Evolutionary conservation across 768 basidiomycete genomes (phyloP), one percentile per base, ranked within the genome.

Genomic region (Psilocybe subaeruginosa): DNA sequence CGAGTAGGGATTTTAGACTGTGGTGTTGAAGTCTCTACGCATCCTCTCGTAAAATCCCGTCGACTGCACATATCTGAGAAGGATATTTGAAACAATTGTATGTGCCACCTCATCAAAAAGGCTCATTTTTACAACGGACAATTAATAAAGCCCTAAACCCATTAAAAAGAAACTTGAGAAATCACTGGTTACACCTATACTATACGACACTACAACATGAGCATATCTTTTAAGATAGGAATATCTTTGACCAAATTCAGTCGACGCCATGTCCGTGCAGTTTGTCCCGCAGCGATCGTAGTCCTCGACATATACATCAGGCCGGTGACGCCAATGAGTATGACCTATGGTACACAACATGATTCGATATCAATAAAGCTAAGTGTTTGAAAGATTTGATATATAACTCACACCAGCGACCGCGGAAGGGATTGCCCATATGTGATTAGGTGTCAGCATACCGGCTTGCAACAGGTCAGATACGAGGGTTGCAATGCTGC

Each of bases 1-100:
- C 80, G 85, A 48, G 85, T 87, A 56, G 85, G 84, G 54, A 78
- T 83, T 58, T 70, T 87, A 37, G 80, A 83, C 57, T 84, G 83
- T 45, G 71, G 71, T 7, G 68, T 70, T 27, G 64, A 68, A 50
- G 23, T 52, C n/a, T 45, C 61, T 35, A 16, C 46, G 9, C 17
- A 54, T 19, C 7, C 48, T 31, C 31, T 41, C 41, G 48, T 23
- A 4, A 37, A 33, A 31, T 19, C 62, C 8, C 56, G 56, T 27
- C 56, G 51, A 47, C 33, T 66, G 35, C 43, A 43, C 30, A 58
- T 66, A 29, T 52, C 48, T 30, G 65, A 66, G 48, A 47, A 47
- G 50, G 52, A 45, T 35, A 4, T 54, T 46, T 60, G 31, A 60
- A 46, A 54, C 37, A 17, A 16, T 17, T 17, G 11, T 16, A 16